phyloP scores from a whole-genome alignment of 2,329 filamentous ascomycete species.

The Cylindrodendrum hubeiense region DNA sequence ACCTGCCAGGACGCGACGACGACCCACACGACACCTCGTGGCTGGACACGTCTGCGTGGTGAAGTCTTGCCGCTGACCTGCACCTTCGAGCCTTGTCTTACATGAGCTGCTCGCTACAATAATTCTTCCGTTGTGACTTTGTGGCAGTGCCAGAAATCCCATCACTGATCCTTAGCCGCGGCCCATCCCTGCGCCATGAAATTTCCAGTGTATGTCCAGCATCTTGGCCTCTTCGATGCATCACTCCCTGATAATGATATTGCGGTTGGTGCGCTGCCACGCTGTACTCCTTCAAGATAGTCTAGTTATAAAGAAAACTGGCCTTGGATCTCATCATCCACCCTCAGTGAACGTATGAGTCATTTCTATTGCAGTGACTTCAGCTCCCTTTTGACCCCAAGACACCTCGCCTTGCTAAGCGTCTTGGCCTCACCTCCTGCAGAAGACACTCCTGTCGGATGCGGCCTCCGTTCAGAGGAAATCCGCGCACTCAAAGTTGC shows the following conservation, averaged over 20 bases:
- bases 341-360: background rate
- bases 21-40: background rate
- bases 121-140: background rate
- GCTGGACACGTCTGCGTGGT: background rate
- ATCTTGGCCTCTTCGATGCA: background rate
- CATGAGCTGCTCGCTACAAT: background rate
- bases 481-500: background rate
- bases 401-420: background rate
- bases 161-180: background rate
- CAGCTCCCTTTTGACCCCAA: background rate
- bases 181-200: background rate
- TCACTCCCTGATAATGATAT: background rate
- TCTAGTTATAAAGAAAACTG: background rate
- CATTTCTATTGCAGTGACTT: background rate
- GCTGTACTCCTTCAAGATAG: background rate
- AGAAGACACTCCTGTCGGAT: background rate
- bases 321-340: background rate
- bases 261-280: background rate
- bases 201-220: background rate
- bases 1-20: background rate
- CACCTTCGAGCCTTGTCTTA: background rate
- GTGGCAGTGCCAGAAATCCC: background rate
- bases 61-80: constrained; percentile 1
- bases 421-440: background rate
- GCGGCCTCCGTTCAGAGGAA: background rate